Conservation (phyloP, 495 filamentous ascomycete genomes). For the Rostrohypoxylon terebratum region DNA sequence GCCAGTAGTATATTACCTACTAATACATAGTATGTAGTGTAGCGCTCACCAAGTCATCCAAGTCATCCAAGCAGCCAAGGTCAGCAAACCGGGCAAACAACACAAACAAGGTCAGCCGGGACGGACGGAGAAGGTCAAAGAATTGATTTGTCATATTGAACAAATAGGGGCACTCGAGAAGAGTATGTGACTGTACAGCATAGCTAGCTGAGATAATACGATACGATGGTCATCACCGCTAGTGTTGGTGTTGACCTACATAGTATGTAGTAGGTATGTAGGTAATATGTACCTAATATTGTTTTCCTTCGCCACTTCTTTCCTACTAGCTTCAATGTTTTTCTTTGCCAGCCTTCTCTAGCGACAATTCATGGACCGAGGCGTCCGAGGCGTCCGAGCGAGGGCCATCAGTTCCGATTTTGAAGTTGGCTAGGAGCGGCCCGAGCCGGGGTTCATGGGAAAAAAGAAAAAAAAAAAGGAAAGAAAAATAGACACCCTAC, state of each 20-base stretch:
- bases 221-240: constrained; percentile 4
- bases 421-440: constrained; percentile 20
- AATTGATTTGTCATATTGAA: not conserved
- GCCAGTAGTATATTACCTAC: too few relatives aligned
- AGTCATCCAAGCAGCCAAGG: too few relatives aligned
- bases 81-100: not conserved
- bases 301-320: not conserved
- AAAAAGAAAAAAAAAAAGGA: too few relatives aligned
- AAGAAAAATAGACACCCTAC: not conserved
- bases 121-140: not conserved
- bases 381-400: not conserved
- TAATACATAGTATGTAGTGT: too few relatives aligned
- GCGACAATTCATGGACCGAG: too few relatives aligned
- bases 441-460: constrained; percentile 34
- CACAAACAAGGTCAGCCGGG: constrained; percentile 1
- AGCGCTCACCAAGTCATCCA: not conserved
- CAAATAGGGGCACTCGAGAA: too few relatives aligned
- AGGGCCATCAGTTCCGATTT: constrained; percentile 17
- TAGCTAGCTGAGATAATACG: not conserved
- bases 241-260: not conserved
- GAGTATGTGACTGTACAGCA: too few relatives aligned
- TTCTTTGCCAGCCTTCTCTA: not conserved
- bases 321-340: not conserved
- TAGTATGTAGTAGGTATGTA: too few relatives aligned
- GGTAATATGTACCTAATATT: too few relatives aligned